These are phyloP conservation scores for Populus trichocarpa DNA, from an alignment of 441 rosid genomes.

Conservation along the genomic window DNA sequence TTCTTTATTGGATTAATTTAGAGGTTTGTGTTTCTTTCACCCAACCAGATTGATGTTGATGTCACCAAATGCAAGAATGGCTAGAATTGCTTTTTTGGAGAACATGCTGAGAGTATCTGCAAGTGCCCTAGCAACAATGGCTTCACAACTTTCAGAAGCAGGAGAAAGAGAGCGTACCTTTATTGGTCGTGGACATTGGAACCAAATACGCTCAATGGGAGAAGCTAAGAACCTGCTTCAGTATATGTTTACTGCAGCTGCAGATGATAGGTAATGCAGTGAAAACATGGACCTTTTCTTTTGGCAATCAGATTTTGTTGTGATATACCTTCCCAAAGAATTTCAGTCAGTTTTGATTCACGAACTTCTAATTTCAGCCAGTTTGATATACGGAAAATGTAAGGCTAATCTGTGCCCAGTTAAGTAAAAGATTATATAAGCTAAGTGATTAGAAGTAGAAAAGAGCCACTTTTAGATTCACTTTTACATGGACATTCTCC, in stretches of 20 bases:
- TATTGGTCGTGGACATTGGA: slow-evolving; percentile 93
- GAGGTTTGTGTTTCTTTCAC: background rate
- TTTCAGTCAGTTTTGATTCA: background rate
- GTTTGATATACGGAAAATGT: background rate
- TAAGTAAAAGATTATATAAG: background rate
- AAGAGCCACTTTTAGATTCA: background rate
- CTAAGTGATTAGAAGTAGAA: no score
- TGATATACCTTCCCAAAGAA: background rate
- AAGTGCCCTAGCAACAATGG: slow-evolving; percentile 91
- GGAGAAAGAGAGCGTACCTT: slow-evolving; percentile 91
- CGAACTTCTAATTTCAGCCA: background rate
- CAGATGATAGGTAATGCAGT: slow-evolving; percentile 62
- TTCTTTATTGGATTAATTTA: slow-evolving; percentile 23
- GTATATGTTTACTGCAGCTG: slow-evolving; percentile 83
- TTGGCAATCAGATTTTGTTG: background rate
- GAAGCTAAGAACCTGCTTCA: slow-evolving; percentile 98
- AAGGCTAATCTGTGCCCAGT: background rate
- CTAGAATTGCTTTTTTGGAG: slow-evolving; percentile 85
- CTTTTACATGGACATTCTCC: background rate
- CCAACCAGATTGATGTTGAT: slow-evolving; percentile 16
- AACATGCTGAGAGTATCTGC: slow-evolving; percentile 90
- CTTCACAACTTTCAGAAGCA: slow-evolving; percentile 98
- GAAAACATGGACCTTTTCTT: slow-evolving; percentile 8
- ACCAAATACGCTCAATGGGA: slow-evolving; percentile 95
- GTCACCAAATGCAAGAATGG: slow-evolving; percentile 89